Conservation (phyloP, 306 rosid species). For the Malus fusca region DNA sequence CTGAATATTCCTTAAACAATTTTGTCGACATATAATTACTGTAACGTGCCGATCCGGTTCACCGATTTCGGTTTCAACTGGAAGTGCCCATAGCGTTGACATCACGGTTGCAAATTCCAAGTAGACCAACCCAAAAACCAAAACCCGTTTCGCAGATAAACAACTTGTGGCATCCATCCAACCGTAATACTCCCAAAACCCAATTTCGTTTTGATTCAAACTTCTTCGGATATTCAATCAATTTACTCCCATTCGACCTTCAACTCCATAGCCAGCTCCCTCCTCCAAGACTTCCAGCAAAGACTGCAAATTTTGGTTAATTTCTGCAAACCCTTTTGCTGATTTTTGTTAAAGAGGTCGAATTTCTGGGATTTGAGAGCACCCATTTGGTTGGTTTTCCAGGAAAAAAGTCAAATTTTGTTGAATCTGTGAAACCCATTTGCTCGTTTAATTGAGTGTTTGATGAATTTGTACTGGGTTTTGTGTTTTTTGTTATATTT, state of each 20-base stretch:
- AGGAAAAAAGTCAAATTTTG: neutral
- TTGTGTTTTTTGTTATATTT: neutral
- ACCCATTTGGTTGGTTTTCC: constrained; percentile 26
- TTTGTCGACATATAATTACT: too few relatives aligned
- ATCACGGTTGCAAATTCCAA: too few relatives aligned
- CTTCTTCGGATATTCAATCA: neutral
- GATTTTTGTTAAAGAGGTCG: neutral
- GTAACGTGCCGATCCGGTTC: too few relatives aligned
- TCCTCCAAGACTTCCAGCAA: constrained; percentile 5
- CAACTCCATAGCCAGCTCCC: constrained; percentile 5
- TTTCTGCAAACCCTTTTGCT: constrained; percentile 19
- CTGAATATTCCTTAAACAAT: too few relatives aligned
- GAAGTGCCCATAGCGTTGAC: too few relatives aligned
- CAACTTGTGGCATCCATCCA: constrained; percentile 33
- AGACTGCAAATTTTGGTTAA: constrained; percentile 2
- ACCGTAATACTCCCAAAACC: constrained; percentile 26
- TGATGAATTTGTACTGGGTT: constrained; percentile 2
- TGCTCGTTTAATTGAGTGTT: constrained; percentile 4
- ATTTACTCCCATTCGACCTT: neutral
- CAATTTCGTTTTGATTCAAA: constrained; percentile 19
- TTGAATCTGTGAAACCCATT: constrained; percentile 19
- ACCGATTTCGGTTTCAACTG: too few relatives aligned
- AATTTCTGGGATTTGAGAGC: constrained; percentile 3
- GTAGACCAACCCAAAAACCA: neutral
- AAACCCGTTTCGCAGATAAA: constrained; percentile 14